Evolutionary conservation across 2,329 filamentous ascomycete species (phyloP), one percentile per base, ranked within the genome.

Genomic region (Cercospora zeina): DNA sequence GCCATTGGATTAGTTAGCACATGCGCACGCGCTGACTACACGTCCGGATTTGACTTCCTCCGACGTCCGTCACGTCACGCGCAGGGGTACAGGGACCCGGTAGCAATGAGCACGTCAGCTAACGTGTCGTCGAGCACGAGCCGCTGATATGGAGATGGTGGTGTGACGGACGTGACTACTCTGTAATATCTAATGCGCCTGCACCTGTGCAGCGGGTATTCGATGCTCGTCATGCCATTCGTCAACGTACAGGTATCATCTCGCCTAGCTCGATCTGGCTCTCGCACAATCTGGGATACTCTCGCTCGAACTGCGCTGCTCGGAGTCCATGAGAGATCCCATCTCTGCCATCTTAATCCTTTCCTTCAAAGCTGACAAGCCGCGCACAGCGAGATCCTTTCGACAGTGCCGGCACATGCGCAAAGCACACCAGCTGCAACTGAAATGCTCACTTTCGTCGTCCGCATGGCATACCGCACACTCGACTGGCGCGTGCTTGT

Each of bases 381-480:
- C 70, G 9, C 63, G 54, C 59, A 64, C 59, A n/a, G 53, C 69
- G 36, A 72, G 67, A 7, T 64, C 66, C 50, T 64, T 62, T 9
- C 69, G 62, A 61, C 72, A 74, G 39, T 65, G 64, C 53, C 64
- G 62, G 58, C 72, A 74, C 69, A 74, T 74, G 10, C 72, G 58
- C 50, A 74, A 24, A 21, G 70, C 70, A 53, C 72, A 73, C 71
- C 72, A 74, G 24, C 62, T 68, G 57, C 73, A 75, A 39, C 67
- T 72, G 63, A 67, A 74, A 42, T 72, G 69, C 54, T 71, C 69
- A 8, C 54, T 61, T 33, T 70, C 69, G 54, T 73, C 70, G 53
- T 74, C 72, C 39, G 68, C 69, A 51, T 74, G 71, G 61, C 73
- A 75, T 11, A 75, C 67, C 11, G 70, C 70, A 62, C 73, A 75